Evolutionary conservation across 306 rosid species (phyloP), one percentile per base, ranked within the genome.

Genomic region (Urtica urens): DNA sequence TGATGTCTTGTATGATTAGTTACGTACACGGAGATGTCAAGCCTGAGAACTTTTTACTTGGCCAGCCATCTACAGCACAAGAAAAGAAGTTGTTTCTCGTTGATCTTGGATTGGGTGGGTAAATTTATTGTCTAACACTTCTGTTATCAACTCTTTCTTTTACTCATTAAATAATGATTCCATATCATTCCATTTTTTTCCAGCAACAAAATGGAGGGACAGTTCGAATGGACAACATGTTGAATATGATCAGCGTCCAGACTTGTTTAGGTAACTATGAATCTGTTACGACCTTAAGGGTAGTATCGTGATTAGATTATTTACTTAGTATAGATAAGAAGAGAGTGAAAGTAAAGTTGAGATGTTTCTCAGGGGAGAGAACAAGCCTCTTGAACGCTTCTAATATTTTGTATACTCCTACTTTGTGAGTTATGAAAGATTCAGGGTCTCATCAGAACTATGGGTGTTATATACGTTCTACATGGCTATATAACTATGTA

Each of bases 1-100:
- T 21, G 17, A 23, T 48, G 48, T 31, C 28, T 9, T 41, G 45
- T 71, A 23, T 3, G 58, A 62, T 28, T 62, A 88, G 96, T 55
- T 88, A 88, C 69, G 94, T 88, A 44, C 96, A 88, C 47, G 96
- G 96, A 49, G 96, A 88, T 76, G 93, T 88, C 34, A 88, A 88
- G 71, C 96, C 96, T 12, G 96, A 88, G 55, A 88, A 88, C 75
- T 83, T 88, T 66, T 72, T 88, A 72, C 93, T 88, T n/a, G 96
- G 96, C 56, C 94, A 88, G 63, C 94, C 96, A 53, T 71, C 81
- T 55, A 83, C 96, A 2, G 60, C 77, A 8, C 88, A 83, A 59
- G 96, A 83, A 75, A 88, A 88, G 76, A 88, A 88, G 61, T 69
- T 88, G 66, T 88, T 73, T 70, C 94, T 88, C 22, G 94, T 88